Base-by-base conservation (phyloP, 805 yeast species). In the Tetrapisispora nanseiensis region DNA sequence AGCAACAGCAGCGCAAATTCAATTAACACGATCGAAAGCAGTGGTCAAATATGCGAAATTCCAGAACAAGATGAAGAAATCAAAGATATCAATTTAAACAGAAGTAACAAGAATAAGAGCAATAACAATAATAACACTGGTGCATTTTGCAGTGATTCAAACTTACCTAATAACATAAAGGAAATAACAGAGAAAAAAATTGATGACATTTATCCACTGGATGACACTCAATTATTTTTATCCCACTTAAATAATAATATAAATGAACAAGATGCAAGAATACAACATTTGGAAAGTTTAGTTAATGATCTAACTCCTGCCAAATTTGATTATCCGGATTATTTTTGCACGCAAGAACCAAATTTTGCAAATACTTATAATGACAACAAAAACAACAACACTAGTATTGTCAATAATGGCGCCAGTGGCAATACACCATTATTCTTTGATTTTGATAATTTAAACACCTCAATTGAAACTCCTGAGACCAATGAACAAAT, bases 281-380 rank as follows among this genome's bases (percentile, higher is more conserved):
- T 60, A 8, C 63, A 57, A 33, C 57, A 60, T 37, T 43, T 60
- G 23, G 62, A 59, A 39, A 57, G 57, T 33, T 46, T 60, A 51
- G 59, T 59, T 22, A 47, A 48, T 36, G 46, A 43, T 19, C 39
- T 47, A 37, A 22, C 37, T 16, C 38, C 37, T n/a, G 15, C 28
- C 15, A 36, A 22, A n/a, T 35, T 41, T 16, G 43, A 41, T 18
- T 16, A 34, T 5, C 36, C 26, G 11, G 40, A 29, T 6, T 31
- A 35, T 22, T 31, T 41, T 13, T 12, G n/a, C 13, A 19, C 19
- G n/a, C 15, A 28, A 36, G 28, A 36, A 13, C 24, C 24, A 32
- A 11, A 9, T 8, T 9, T n/a, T 9, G 13, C 6, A 13, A 32
- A 10, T 10, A 5, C 13, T 19, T 7, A 3, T 10, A 19, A 36